These are phyloP conservation scores for Periconia sp. DNA, from an alignment of 2,329 filamentous ascomycete species.

Conservation along the genomic window DNA sequence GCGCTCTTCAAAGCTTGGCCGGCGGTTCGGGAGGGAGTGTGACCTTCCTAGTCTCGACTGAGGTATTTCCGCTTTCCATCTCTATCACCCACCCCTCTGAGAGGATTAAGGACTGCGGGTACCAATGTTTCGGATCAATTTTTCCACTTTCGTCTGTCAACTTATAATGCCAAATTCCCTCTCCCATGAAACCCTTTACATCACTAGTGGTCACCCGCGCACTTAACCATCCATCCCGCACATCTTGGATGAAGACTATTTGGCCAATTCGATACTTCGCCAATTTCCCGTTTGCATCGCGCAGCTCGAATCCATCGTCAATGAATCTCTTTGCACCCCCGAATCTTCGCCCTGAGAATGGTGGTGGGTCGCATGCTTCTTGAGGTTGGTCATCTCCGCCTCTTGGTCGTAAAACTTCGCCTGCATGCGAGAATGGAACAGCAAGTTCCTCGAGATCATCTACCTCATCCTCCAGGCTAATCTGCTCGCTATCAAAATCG, in stretches of 20 bases:
- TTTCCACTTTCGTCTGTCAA: neutral
- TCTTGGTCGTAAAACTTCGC: neutral
- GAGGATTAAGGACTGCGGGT: no score
- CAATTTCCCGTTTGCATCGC: neutral
- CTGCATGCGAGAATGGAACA: neutral
- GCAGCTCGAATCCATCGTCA: neutral
- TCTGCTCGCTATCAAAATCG: no score
- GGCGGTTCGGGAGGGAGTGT: no score
- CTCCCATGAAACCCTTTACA: neutral
- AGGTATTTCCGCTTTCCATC: no score
- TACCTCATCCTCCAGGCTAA: no score
- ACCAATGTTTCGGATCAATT: neutral
- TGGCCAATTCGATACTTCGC: neutral
- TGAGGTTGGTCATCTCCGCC: neutral
- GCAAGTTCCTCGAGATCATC: no score
- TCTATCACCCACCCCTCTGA: no score
- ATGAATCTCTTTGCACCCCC: neutral
- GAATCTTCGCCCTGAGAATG: neutral
- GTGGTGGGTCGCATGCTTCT: neutral
- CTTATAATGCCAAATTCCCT: neutral
- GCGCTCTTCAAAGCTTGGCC: no score
- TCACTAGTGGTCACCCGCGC: neutral
- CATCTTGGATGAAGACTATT: neutral
- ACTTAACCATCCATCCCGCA: neutral
- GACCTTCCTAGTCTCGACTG: no score